These are phyloP conservation scores for Fusarium albosuccineum DNA, from an alignment of 2,329 filamentous ascomycete genomes.

Conservation along the genomic window DNA sequence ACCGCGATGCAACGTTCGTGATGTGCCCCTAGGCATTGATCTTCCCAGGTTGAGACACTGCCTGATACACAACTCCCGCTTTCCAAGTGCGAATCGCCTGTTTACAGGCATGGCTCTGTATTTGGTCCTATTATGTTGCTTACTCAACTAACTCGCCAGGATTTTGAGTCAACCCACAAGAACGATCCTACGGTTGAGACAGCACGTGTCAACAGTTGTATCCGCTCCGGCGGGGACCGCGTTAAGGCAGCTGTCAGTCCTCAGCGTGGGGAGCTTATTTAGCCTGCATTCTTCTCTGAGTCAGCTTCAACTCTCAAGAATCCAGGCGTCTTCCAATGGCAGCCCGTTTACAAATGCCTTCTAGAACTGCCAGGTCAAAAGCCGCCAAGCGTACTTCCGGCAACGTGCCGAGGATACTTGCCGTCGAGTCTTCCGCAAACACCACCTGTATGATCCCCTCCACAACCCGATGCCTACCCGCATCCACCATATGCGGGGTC, in stretches of 20 bases:
- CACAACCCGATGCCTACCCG: slow-evolving; percentile 29
- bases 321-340: neutral
- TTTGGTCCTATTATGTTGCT: neutral
- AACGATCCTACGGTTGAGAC: neutral
- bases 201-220: neutral
- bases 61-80: slow-evolving; percentile 8
- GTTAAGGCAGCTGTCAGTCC: neutral
- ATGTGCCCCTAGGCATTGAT: slow-evolving; percentile 9
- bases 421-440: neutral
- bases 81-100: slow-evolving; percentile 1
- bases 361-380: neutral
- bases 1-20: slow-evolving; percentile 36
- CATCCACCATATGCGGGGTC: slow-evolving; percentile 34
- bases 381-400: neutral
- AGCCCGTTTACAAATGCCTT: neutral
- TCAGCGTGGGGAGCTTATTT: neutral
- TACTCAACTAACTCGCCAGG: neutral
- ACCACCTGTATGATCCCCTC: slow-evolving; percentile 32
- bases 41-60: neutral
- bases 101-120: slow-evolving; percentile 2
- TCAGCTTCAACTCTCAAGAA: slow-evolving; percentile 8
- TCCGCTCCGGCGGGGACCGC: neutral
- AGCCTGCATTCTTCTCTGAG: neutral
- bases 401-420: slow-evolving; percentile 10
- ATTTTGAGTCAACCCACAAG: neutral